These are phyloP conservation scores for Malassezia brasiliensis DNA, from an alignment of 1,284 basidiomycete species.

Conservation along the genomic window DNA sequence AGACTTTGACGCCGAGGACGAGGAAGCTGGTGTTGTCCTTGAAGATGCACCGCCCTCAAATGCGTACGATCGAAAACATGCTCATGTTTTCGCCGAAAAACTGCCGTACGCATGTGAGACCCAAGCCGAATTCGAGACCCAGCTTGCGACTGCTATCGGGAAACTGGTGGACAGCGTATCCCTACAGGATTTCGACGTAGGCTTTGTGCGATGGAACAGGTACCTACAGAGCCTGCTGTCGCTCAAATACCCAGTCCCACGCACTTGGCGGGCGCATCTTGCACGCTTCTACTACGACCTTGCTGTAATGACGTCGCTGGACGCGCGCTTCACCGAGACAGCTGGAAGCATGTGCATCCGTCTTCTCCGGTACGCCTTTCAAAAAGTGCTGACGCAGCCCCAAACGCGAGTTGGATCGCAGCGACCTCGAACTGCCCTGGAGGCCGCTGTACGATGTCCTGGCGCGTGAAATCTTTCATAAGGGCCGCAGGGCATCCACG, in stretches of 20 bases:
- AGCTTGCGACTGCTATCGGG: slow-evolving; percentile 67
- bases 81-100: slow-evolving; percentile 39
- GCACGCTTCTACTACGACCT: slow-evolving; percentile 76
- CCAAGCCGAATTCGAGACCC: slow-evolving; percentile 65
- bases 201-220: slow-evolving; percentile 55
- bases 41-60: neutral
- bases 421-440: slow-evolving; percentile 81
- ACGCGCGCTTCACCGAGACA: slow-evolving; percentile 60
- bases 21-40: slow-evolving; percentile 5
- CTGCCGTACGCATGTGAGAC: slow-evolving; percentile 75
- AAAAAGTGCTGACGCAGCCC: slow-evolving; percentile 54
- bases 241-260: slow-evolving; percentile 46
- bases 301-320: slow-evolving; percentile 64
- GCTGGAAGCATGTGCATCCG: slow-evolving; percentile 66
- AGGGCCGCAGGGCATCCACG: slow-evolving; percentile 54
- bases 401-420: slow-evolving; percentile 64
- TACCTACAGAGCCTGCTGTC: slow-evolving; percentile 40
- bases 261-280: slow-evolving; percentile 62
- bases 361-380: slow-evolving; percentile 58
- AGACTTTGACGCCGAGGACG: slow-evolving; percentile 53
- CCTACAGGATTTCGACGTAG: slow-evolving; percentile 57
- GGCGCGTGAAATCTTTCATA: slow-evolving; percentile 70
- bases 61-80: neutral
- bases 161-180: slow-evolving; percentile 67
- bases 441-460: slow-evolving; percentile 71